Evolutionary conservation across 805 yeast species (phyloP), one percentile per base, ranked within the genome.

Genomic region (Yarrowia deformans): DNA sequence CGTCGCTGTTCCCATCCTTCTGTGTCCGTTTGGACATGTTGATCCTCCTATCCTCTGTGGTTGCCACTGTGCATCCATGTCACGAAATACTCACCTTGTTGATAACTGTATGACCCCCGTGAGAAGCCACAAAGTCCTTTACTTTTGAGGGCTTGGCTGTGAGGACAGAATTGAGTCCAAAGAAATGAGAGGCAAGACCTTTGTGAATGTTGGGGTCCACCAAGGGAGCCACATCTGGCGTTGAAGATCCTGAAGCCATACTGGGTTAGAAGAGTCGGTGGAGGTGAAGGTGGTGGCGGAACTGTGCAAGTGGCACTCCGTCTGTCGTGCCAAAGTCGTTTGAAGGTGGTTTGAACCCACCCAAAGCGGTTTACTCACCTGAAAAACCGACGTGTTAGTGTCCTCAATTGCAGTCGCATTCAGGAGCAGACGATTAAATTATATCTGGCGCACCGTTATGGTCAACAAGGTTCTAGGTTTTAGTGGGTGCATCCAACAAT

Each of bases 101-200:
- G 75, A 95, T 92, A 60, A 95, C 97, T 7, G 99, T 93, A 82
- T 95, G 99, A 77, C 99, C 99, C 69, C 90, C 91, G 76, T 90
- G 90, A 66, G 85, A 83, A 74, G 84, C 84, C 72, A 96, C 97
- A 77, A 93, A 95, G 76, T 91, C 94, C 73, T 90, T 90, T 67
- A 94, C 87, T 42, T 83, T 82, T 10, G 81, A 74, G 55, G 91
- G 89, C 74, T 90, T 92, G 29, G 97, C 97, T 32, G 78, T 83
- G 48, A 86, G 89, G 54, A 92, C 82, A 46, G 95, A 84, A 79
- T 93, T 91, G 70, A 88, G 84, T 69, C 99, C 99, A 69, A 86
- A 79, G 81, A 93, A 95, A 80, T 93, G 90, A 46, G 84, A 70
- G 39, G 97, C 88, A 73, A 93, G 81, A 50, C 68, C 66, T 43